Conservation (phyloP, 1,139 yeast genomes). For the Saccharomyces hybrid region DNA sequence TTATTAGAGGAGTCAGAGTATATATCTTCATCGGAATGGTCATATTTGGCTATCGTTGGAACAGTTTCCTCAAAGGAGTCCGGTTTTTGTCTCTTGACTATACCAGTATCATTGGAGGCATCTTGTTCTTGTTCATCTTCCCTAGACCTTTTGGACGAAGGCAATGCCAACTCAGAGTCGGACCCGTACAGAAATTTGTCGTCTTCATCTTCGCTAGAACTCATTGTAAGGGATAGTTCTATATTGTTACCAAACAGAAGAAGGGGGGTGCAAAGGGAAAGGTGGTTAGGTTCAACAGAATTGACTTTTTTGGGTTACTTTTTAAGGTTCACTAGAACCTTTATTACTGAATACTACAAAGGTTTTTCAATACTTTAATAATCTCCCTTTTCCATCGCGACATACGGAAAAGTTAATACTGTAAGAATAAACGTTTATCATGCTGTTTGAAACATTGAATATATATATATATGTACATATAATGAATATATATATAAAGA, state of each 20-base stretch:
- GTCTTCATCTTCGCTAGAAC: conserved; percentile 54
- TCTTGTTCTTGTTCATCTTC: conserved; percentile 14
- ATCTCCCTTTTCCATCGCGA: not conserved
- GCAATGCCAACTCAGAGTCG: conserved; percentile 40
- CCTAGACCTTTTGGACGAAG: conserved; percentile 28
- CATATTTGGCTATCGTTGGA: not conserved
- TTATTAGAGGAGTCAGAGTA: conserved; percentile 34
- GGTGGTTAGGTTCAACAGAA: not conserved
- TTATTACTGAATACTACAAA: not conserved
- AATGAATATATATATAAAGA: not conserved
- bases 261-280: not conserved
- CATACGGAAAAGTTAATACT: not conserved
- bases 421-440: not conserved
- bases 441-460: not conserved
- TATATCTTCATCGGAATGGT: conserved; percentile 8
- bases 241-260: not conserved
- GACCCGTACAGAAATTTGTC: conserved; percentile 82
- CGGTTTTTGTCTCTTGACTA: conserved; percentile 4
- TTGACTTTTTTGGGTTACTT: not conserved
- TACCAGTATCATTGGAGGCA: conserved; percentile 12
- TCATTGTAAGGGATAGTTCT: conserved; percentile 14
- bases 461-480: not conserved
- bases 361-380: not conserved
- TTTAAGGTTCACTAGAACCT: not conserved
- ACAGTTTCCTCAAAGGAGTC: conserved; percentile 13